Base-by-base conservation (phyloP, 2,329 filamentous ascomycete genomes). In the Neopestalotiopsis sp. region DNA sequence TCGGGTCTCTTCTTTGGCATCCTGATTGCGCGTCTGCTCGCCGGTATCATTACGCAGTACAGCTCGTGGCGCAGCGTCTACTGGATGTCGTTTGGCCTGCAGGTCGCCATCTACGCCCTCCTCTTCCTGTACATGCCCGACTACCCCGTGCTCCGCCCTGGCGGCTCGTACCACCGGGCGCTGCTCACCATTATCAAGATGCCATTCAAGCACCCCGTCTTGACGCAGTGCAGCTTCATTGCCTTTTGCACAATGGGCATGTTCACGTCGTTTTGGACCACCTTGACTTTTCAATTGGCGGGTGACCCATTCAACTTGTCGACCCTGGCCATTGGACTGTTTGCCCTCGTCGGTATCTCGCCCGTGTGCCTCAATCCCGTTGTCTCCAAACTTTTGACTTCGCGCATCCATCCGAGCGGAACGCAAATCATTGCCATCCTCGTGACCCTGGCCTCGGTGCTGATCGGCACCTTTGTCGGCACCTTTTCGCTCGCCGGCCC, bases 121-220 rank as follows among this genome's bases (percentile, higher is more conserved):
- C 86, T 95, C 5, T 95, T 88, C 82, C 77, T 90, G 59, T 93
- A 90, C 79, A 91, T 96, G 90, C 93, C 93, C 0, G 92, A 95
- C 77, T 96, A 96, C 73, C 94, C 93, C 0, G 86, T 88, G 1
- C 92, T 92, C 4, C 95, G 94, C 75, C 89, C 89, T 0, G 88
- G 89, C 0, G 79, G 91, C 14, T 88, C 88, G 70, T 95, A 95
- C 77, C 86, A 89, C 70, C 81, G 82, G 1, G 89, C 93, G 71
- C 83, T 95, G 3, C 86, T 84, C 78, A 88, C 86, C 38, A 94
- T 95, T 30, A 75, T 89, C 1, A 79, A 85, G 32, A 88, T 95
- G 79, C 81, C 93, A 57, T 80, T 88, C 62, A 87, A 85, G 4
- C 86, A 94, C 62, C 91, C 93, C 0, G 80, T 92, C 0, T 85